A percentile compares a stretch with the other conserved stretches of the same genome.
Conservation (phyloP, 2,329 filamentous ascomycete species). For the Magnaporthiopsis poae region DNA sequence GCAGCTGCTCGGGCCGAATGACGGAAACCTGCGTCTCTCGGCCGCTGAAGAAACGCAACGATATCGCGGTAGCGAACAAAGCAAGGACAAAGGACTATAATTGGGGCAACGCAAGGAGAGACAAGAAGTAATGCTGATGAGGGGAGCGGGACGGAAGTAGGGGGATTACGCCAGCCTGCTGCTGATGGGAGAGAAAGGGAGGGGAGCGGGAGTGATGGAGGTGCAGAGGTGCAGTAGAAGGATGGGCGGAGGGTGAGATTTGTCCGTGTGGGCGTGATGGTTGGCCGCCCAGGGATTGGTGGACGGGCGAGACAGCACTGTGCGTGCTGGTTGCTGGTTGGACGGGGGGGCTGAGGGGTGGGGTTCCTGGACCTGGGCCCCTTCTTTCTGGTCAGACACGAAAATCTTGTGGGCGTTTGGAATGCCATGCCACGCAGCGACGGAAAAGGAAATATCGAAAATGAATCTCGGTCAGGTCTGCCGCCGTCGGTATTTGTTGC, state of each 20-base stretch:
- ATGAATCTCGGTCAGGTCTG: too few species aligned
- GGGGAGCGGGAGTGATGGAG: neutral
- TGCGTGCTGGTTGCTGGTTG: neutral
- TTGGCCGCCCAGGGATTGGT: neutral
- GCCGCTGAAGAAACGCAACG: too few species aligned
- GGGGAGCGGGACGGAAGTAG: neutral
- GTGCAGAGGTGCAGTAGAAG: neutral
- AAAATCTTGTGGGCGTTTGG: neutral
- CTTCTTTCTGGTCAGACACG: neutral
- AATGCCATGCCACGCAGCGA: neutral
- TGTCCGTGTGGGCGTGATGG: neutral
- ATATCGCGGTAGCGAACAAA: neutral
- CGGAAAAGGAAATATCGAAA: too few species aligned
- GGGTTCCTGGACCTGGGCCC: neutral
- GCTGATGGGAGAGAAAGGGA: neutral
- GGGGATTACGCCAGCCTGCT: neutral
- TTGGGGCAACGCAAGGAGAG: neutral
- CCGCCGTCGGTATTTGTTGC: too few species aligned
- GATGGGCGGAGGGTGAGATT: neutral
- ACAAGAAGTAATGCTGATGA: neutral
- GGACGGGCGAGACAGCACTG: neutral
- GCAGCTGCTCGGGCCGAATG: neutral
- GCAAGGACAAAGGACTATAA: neutral
- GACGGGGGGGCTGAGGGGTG: neutral
- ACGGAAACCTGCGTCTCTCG: neutral